These are phyloP conservation scores for Hyphopichia pseudoburtonii DNA, from an alignment of 1,139 yeast species.

Conservation along the genomic window DNA sequence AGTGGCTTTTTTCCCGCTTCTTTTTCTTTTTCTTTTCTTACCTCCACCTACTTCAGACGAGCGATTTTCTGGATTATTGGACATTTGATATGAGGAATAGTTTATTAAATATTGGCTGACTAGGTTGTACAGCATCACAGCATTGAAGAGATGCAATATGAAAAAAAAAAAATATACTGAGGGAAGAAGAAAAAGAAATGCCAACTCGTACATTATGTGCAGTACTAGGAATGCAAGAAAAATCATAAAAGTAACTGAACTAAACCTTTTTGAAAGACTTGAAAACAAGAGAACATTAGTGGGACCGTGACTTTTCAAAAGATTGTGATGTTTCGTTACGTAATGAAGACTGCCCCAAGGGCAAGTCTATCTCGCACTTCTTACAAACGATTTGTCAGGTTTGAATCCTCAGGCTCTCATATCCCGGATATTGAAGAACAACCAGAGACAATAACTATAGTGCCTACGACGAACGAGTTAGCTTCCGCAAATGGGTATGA, in stretches of 20 bases:
- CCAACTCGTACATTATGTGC: neutral
- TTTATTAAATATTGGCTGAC: neutral
- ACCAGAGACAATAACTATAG: constrained; percentile 32
- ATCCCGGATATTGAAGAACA: too few relatives aligned
- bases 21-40: constrained; percentile 9
- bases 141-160: too few relatives aligned
- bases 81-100: constrained; percentile 3
- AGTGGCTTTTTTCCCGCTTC: constrained; percentile 4
- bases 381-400: too few relatives aligned
- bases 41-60: neutral
- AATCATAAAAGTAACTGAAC: too few relatives aligned
- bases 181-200: neutral
- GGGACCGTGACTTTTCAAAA: too few relatives aligned
- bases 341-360: too few relatives aligned
- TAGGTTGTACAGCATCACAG: neutral
- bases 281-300: too few relatives aligned
- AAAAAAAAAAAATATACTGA: too few relatives aligned
- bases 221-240: constrained; percentile 1
- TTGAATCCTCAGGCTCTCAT: too few relatives aligned
- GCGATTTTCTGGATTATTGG: constrained; percentile 5
- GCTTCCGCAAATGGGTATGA: constrained; percentile 21
- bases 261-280: too few relatives aligned
- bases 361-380: too few relatives aligned
- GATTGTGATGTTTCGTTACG: too few relatives aligned
- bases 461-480: constrained; percentile 36